phyloP scores from a whole-genome alignment of 352 stramenopile species.

The Phytophthora litchii region DNA sequence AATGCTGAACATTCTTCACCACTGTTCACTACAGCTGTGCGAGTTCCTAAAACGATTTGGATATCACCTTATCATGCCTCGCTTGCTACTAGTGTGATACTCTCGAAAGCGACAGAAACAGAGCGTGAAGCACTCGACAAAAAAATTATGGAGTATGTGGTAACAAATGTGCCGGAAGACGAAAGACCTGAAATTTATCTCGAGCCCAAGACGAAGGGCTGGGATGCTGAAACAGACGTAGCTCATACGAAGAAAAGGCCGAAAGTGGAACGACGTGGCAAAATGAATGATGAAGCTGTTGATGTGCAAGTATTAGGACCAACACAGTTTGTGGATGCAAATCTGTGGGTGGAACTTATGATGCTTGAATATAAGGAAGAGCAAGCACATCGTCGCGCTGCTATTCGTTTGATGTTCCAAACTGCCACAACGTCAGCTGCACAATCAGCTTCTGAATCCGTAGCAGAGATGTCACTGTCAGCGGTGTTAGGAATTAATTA shows the following conservation, averaged over 20 bases:
- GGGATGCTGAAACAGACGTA: not conserved
- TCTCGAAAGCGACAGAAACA: conserved; percentile 70
- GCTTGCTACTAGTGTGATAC: conserved; percentile 71
- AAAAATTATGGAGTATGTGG: conserved; percentile 69
- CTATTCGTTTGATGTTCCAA: conserved; percentile 94
- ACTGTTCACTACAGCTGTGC: not conserved
- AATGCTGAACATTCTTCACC: conserved; percentile 4
- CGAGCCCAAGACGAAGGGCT: conserved; percentile 17
- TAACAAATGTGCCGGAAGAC: conserved; percentile 64
- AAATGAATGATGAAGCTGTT: conserved; percentile 10
- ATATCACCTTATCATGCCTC: conserved; percentile 81
- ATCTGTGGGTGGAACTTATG: conserved; percentile 87
- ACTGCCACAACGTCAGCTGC: conserved; percentile 64
- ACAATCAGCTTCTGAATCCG: conserved; percentile 13
- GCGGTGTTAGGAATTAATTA: conserved; percentile 28
- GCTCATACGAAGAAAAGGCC: conserved; percentile 14
- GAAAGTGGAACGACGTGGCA: conserved; percentile 15
- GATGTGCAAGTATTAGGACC: not conserved
- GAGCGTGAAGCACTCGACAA: conserved; percentile 64
- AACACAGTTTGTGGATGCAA: conserved; percentile 72
- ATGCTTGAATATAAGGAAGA: conserved; percentile 93
- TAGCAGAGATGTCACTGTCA: conserved; percentile 29
- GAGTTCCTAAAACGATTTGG: conserved; percentile 78
- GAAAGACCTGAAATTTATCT: conserved; percentile 60
- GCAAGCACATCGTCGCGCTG: conserved; percentile 88